Percentiles rank a stretch among this genome's conserved stretches.
phyloP scores from a whole-genome alignment of 306 rosid species.

The Cucurbita argyrosperma region DNA sequence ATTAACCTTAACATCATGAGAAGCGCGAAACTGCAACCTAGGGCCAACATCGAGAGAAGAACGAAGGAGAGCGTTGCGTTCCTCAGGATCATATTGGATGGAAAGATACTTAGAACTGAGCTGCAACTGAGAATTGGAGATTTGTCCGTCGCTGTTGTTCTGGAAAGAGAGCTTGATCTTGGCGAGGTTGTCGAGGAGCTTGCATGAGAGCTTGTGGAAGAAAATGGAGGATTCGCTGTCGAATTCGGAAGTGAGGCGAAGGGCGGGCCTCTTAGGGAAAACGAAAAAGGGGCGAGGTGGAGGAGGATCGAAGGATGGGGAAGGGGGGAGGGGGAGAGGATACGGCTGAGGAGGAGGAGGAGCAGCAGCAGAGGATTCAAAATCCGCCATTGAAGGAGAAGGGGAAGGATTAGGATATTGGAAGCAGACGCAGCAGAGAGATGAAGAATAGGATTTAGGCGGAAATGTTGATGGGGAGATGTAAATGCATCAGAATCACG shows the following conservation, averaged over 20 bases:
- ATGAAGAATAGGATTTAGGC: background rate
- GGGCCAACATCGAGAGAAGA: constrained; percentile 54
- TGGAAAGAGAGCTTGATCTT: constrained; percentile 62
- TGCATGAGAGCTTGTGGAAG: constrained; percentile 72
- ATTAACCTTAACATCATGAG: constrained; percentile 64
- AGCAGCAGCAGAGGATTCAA: background rate
- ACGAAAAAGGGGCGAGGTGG: constrained; percentile 18
- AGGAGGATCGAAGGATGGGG: constrained; percentile 5
- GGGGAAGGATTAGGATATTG: background rate
- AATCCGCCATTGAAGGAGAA: background rate
- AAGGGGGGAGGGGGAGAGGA: background rate
- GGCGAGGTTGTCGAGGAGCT: constrained; percentile 56
- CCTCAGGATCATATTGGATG: constrained; percentile 50
- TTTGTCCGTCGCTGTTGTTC: constrained; percentile 38
- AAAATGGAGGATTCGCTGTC: constrained; percentile 67
- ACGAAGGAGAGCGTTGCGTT: constrained; percentile 44
- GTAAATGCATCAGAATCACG: background rate
- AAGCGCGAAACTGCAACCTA: constrained; percentile 36
- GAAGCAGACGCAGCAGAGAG: background rate
- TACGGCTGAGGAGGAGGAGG: background rate
- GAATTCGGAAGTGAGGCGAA: constrained; percentile 66
- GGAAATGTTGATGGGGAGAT: background rate
- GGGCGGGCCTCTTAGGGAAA: constrained; percentile 38
- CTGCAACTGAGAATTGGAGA: constrained; percentile 51
- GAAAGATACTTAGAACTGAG: constrained; percentile 53